Evolutionary conservation across 805 yeast species (phyloP).

Genomic region (Pichia phayaonensis): DNA sequence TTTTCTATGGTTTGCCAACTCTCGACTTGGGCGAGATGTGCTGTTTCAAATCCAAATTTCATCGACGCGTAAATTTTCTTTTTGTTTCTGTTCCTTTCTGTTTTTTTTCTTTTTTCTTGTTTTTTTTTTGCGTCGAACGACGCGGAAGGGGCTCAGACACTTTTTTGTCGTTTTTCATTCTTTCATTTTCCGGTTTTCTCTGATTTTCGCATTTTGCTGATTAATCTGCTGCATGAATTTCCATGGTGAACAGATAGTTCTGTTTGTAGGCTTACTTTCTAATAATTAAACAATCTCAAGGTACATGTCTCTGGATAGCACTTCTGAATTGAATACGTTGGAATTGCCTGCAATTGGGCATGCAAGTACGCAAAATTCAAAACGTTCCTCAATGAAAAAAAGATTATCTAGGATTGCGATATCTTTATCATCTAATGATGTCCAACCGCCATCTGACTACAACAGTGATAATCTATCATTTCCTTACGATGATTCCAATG

Average conservation of each 20-base stretch:
- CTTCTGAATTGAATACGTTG: neutral
- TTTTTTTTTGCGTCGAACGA: neutral
- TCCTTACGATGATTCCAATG: neutral
- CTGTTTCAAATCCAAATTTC: neutral
- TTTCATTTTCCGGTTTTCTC: neutral
- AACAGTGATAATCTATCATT: neutral
- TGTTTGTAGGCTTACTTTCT: no score
- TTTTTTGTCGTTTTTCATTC: neutral
- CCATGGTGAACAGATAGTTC: neutral
- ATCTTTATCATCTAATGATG: conserved; percentile 1
- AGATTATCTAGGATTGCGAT: conserved; percentile 5
- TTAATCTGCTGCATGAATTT: neutral
- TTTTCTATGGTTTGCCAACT: neutral
- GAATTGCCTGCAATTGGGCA: neutral
- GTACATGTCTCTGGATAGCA: neutral
- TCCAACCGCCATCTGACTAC: neutral
- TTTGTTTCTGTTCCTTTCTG: no score
- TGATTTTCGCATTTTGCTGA: neutral
- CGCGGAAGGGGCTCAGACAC: neutral
- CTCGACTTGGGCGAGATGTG: neutral
- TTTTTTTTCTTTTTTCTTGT: neutral
- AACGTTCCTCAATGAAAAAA: conserved; percentile 1
- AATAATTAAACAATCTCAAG: neutral
- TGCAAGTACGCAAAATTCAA: neutral
- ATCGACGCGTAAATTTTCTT: neutral